Evolutionary conservation across 2,329 filamentous ascomycete genomes (phyloP).

Genomic region (Fusarium sp.): DNA sequence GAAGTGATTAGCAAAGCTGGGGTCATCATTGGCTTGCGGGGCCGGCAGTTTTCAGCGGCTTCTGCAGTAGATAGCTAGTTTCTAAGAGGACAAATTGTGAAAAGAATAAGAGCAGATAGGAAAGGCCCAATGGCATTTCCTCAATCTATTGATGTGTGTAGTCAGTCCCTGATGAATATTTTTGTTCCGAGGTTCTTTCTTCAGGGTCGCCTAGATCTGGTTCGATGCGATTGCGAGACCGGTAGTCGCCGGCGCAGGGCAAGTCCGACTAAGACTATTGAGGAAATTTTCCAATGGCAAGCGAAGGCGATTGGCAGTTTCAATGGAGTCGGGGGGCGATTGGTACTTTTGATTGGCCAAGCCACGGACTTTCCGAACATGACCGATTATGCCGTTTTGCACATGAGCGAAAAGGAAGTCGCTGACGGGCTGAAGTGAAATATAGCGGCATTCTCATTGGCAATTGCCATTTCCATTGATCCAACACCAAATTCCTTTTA

Average conservation of each 20-base stretch:
- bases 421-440: conserved; percentile 28
- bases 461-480: conserved; percentile 29
- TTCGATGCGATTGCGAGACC: conserved; percentile 16
- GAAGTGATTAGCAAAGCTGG: conserved; percentile 44
- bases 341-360: conserved; percentile 10
- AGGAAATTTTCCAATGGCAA: conserved; percentile 27
- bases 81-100: neutral
- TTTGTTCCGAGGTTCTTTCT: conserved; percentile 11
- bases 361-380: conserved; percentile 39
- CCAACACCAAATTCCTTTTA: conserved; percentile 10
- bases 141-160: neutral
- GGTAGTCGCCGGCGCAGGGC: conserved; percentile 28
- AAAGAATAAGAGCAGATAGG: neutral
- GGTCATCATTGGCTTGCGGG: conserved; percentile 43
- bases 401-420: conserved; percentile 24
- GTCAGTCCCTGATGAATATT: neutral
- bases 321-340: neutral
- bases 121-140: neutral
- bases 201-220: conserved; percentile 5
- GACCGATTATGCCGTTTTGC: conserved; percentile 38
- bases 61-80: neutral
- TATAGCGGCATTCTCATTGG: conserved; percentile 43
- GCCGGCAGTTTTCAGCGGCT: conserved; percentile 16
- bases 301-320: conserved; percentile 23
- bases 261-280: conserved; percentile 13